phyloP scores from a whole-genome alignment of 1,139 yeast species.

The Kodamaea fungicola region DNA sequence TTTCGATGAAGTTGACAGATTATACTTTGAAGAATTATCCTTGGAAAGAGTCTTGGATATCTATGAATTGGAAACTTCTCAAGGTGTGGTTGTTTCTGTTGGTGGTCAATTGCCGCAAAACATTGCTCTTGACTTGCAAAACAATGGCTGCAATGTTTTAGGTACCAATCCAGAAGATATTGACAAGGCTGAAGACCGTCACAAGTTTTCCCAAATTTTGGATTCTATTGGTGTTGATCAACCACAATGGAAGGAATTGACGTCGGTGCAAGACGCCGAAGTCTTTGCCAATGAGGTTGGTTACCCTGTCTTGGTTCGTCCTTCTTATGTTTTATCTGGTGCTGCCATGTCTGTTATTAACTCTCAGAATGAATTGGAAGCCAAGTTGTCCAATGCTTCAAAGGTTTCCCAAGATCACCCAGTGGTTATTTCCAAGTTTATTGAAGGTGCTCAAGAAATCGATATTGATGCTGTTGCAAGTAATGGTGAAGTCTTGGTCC shows the following conservation, averaged over 20 bases:
- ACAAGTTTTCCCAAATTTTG: constrained; percentile 90
- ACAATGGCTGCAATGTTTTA: constrained; percentile 79
- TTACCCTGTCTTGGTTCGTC: constrained; percentile 95
- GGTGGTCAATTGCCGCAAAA: constrained; percentile 99
- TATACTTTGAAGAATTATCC: constrained; percentile 91
- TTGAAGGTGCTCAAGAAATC: constrained; percentile 93
- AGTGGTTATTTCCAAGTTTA: constrained; percentile 93
- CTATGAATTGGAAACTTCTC: constrained; percentile 84
- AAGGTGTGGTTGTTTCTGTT: constrained; percentile 91
- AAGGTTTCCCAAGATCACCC: constrained; percentile 95
- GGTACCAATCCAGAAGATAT: constrained; percentile 96
- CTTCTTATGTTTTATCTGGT: constrained; percentile 95
- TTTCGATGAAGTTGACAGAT: constrained; percentile 95
- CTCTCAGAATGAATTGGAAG: constrained; percentile 71
- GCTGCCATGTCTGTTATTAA: constrained; percentile 97
- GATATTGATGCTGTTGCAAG: constrained; percentile 96
- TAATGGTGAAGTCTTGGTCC: constrained; percentile 83
- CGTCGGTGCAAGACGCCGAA: constrained; percentile 83
- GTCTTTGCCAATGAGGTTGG: constrained; percentile 81
- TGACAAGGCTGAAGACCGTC: constrained; percentile 97
- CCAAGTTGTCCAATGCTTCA: constrained; percentile 81
- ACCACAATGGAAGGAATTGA: constrained; percentile 96
- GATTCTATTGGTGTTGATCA: constrained; percentile 89
- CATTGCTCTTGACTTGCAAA: constrained; percentile 82
- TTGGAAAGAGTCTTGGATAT: constrained; percentile 97